Percentiles rank a stretch among this genome's conserved stretches.
These are phyloP conservation scores for Pythium guiyangense DNA, from an alignment of 352 stramenopile species.

Conservation along the genomic window DNA sequence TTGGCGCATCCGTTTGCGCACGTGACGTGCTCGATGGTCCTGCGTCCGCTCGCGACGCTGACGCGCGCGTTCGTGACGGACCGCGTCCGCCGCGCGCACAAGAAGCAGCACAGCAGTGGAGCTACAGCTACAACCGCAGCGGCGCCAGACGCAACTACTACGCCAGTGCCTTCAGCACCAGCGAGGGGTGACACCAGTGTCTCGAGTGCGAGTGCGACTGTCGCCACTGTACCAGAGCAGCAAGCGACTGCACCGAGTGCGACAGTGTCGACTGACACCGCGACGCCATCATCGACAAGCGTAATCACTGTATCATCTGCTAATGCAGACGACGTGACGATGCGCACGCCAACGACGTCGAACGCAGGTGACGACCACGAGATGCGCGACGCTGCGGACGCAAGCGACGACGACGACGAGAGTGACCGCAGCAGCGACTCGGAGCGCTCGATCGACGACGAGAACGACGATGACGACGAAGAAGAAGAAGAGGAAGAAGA, in stretches of 20 bases:
- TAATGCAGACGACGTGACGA: slow-evolving; percentile 55
- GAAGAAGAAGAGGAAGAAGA: slow-evolving; percentile 19
- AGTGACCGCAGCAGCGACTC: slow-evolving; percentile 64
- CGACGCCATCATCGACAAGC: not conserved
- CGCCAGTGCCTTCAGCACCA: no score
- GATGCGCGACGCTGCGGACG: slow-evolving; percentile 43
- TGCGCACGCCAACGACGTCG: slow-evolving; percentile 47
- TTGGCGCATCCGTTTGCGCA: slow-evolving; percentile 73
- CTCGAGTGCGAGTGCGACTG: no score
- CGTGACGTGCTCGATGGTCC: slow-evolving; percentile 69
- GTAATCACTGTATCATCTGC: not conserved
- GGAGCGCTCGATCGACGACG: slow-evolving; percentile 40
- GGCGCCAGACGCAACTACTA: not conserved
- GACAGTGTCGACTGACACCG: not conserved
- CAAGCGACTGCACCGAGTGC: not conserved
- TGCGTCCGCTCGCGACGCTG: slow-evolving; percentile 75
- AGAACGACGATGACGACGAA: slow-evolving; percentile 18
- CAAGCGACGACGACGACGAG: slow-evolving; percentile 36
- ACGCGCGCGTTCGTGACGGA: slow-evolving; percentile 81
- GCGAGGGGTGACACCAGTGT: no score
- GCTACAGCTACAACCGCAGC: slow-evolving; percentile 8
- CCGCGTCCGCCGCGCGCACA: slow-evolving; percentile 54
- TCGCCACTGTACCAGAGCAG: not conserved
- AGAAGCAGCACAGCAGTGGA: slow-evolving; percentile 41
- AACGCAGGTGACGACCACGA: slow-evolving; percentile 40